Conservation (phyloP, 179 eudicot species). For the Heliamphora pulchella region DNA sequence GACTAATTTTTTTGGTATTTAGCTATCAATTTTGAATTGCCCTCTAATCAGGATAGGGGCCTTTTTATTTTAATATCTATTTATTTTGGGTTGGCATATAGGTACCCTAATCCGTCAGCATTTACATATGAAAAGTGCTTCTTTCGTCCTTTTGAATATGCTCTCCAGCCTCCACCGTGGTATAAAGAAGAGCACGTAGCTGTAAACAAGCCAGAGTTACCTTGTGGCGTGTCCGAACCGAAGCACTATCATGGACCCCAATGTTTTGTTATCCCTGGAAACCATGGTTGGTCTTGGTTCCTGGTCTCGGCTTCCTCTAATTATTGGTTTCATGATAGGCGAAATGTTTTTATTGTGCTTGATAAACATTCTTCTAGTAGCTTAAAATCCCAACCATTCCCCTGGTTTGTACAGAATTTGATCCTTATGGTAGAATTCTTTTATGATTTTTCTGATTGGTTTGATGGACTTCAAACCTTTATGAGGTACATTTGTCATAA, state of each 20-base stretch:
- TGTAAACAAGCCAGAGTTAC: conserved; percentile 91
- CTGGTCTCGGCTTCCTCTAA: not conserved
- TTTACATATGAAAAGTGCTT: conserved; percentile 82
- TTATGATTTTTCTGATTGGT: conserved; percentile 67
- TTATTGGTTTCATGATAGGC: conserved; percentile 1
- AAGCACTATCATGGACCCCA: conserved; percentile 92
- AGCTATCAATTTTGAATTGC: not conserved
- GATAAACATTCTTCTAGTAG: not conserved
- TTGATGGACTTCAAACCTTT: conserved; percentile 94
- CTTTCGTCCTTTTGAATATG: conserved; percentile 89
- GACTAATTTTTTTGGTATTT: not conserved
- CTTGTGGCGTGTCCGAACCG: conserved; percentile 60
- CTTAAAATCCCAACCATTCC: not conserved
- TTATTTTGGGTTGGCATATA: conserved; percentile 24
- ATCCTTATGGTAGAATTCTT: conserved; percentile 11
- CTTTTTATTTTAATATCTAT: not conserved
- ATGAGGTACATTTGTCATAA: conserved; percentile 98
- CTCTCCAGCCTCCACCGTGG: conserved; percentile 88
- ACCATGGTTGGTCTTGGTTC: conserved; percentile 67
- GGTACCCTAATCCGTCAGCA: conserved; percentile 92
- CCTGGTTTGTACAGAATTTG: not conserved
- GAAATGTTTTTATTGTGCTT: not conserved
- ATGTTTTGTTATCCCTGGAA: conserved; percentile 93
- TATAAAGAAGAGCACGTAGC: conserved; percentile 86
- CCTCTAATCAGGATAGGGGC: not conserved